Evolutionary conservation across 768 basidiomycete genomes (phyloP), one percentile per base, ranked within the genome.

Genomic region (Pleurotus ostreatus): DNA sequence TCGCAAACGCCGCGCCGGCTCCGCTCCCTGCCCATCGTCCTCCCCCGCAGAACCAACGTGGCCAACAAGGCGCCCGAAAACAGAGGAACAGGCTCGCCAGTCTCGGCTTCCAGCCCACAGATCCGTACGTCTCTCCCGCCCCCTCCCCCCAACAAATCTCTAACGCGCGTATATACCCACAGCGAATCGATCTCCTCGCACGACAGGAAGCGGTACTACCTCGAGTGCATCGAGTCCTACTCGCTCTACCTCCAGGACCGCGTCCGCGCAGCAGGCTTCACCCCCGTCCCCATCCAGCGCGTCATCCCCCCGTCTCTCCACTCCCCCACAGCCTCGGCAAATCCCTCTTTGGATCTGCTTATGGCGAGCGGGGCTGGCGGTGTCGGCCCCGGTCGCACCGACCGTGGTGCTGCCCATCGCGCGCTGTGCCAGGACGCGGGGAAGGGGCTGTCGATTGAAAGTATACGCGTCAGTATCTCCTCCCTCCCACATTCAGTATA

Each of bases 151-250:
- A 16, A 13, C 12, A n/a, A 46, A 13, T 18, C 16, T 8, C 9
- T 15, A 20, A 46, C 15, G 20, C 9, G 9, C 16, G 15, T 25
- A 5, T 25, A 34, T 40, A 55, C 30, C 37, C 12, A 12, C 55
- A 86, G 85, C 1, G 88, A 89, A 49, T 76, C 77, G n/a, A 88
- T 90, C 55, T 85, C 88, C 2, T 88, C 86, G 5, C 88, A 90
- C 62, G 88, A 89, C 63, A 89, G 89, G 63, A 89, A 89, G 62
- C 72, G 88, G 2, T 78, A 84, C 62, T 89, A 89, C 62, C 76
- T 89, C 20, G 86, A 87, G 61, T 86, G 84, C 60, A 68, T 90
- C 5, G 88, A 90, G 60, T 79, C 85, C 57, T 90, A 89, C 65
- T 80, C 88, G 12, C 64, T 77, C 25, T 88, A 82, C 61, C 72